phyloP scores from a whole-genome alignment of 2,329 filamentous ascomycete species.

The Epichloe coenophiala region DNA sequence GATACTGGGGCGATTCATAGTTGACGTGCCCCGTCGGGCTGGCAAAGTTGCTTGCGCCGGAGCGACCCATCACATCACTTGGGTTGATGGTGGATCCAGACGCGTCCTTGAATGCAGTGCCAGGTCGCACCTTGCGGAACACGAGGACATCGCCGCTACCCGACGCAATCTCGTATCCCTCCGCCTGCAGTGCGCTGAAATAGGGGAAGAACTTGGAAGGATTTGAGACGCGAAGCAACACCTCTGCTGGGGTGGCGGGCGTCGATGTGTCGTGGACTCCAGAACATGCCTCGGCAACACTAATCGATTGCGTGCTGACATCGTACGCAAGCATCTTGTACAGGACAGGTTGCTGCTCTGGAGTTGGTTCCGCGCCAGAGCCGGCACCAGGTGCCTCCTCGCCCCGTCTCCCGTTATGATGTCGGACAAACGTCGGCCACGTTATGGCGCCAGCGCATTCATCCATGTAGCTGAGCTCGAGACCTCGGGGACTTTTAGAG shows the following conservation, averaged over 20 bases:
- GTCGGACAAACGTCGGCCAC: slow-evolving; percentile 23
- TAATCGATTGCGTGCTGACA: slow-evolving; percentile 40
- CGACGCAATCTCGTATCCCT: slow-evolving; percentile 55
- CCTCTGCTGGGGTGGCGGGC: slow-evolving; percentile 43
- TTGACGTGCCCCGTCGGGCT: slow-evolving; percentile 55
- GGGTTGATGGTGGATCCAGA: slow-evolving; percentile 33
- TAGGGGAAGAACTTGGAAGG: slow-evolving; percentile 53
- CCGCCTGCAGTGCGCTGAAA: slow-evolving; percentile 41
- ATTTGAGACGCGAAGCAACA: slow-evolving; percentile 45
- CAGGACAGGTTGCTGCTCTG: slow-evolving; percentile 5
- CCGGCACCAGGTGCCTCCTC: neutral
- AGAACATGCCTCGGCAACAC: slow-evolving; percentile 46
- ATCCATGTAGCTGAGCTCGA: slow-evolving; percentile 33
- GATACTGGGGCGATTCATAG: slow-evolving; percentile 31
- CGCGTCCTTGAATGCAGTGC: slow-evolving; percentile 7
- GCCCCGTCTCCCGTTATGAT: slow-evolving; percentile 9
- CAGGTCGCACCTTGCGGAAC: slow-evolving; percentile 43
- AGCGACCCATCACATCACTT: slow-evolving; percentile 39
- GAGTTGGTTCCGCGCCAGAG: neutral
- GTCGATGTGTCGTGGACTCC: slow-evolving; percentile 32
- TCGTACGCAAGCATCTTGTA: slow-evolving; percentile 60
- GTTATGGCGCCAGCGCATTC: slow-evolving; percentile 25
- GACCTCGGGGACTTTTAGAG: slow-evolving; percentile 31
- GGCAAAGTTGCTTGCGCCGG: slow-evolving; percentile 42
- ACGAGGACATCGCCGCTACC: slow-evolving; percentile 50